A percentile compares a stretch with the other conserved stretches of the same genome.
phyloP scores from a whole-genome alignment of 2,329 filamentous ascomycete genomes.

The Alternaria viburni region DNA sequence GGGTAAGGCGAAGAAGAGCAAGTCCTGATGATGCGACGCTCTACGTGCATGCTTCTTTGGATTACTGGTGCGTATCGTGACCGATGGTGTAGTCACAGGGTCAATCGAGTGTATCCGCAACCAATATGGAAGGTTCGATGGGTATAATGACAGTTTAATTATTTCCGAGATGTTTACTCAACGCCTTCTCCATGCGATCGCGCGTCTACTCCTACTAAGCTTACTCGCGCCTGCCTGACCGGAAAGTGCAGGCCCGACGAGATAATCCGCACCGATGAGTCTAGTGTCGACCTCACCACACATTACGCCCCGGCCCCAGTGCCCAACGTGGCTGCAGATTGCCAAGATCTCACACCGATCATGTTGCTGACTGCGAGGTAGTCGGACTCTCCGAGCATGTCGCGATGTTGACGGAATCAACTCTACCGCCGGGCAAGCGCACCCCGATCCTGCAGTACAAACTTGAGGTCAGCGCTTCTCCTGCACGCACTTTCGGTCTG shows the following conservation, averaged over 20 bases:
- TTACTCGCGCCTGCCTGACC: slow-evolving; percentile 1
- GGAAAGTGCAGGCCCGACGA: not conserved
- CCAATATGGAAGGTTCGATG: not conserved
- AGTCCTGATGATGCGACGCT: slow-evolving; percentile 1
- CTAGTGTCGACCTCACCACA: not conserved
- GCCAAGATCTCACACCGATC: slow-evolving; percentile 22
- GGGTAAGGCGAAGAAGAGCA: slow-evolving; percentile 27
- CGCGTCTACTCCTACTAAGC: not conserved
- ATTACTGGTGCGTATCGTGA: not conserved
- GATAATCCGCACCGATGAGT: slow-evolving; percentile 1
- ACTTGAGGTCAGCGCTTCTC: not conserved
- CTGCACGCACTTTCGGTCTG: not conserved
- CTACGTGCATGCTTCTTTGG: not conserved
- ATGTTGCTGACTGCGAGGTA: slow-evolving; percentile 6
- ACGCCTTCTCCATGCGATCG: not conserved
- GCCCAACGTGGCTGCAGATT: not conserved
- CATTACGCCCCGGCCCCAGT: not conserved
- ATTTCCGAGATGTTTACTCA: not conserved
- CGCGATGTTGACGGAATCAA: not conserved
- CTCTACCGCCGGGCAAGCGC: slow-evolving; percentile 10
- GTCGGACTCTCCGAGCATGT: slow-evolving; percentile 11
- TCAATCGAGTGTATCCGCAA: not conserved
- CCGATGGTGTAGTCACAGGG: not conserved
- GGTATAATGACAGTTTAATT: not conserved
- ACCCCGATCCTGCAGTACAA: slow-evolving; percentile 15